A percentile compares a stretch with the other conserved stretches of the same genome.
These are phyloP conservation scores for Thalassiosira exigua DNA, from an alignment of 352 stramenopile genomes.

Conservation along the genomic window DNA sequence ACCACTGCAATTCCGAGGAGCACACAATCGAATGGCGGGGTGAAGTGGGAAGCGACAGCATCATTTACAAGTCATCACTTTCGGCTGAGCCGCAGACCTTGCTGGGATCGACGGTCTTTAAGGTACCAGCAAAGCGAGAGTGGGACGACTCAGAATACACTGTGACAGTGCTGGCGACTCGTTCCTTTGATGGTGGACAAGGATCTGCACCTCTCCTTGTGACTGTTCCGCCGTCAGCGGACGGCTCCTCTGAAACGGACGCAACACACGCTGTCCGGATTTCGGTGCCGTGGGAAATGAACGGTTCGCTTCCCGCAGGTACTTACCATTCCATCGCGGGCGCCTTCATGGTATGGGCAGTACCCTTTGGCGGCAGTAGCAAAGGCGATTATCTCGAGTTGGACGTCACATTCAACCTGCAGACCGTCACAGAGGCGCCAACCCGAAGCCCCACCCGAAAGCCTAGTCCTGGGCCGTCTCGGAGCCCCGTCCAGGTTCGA, in stretches of 20 bases:
- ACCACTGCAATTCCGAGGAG: conserved; percentile 30
- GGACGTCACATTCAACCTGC: conserved; percentile 18
- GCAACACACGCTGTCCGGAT: conserved; percentile 29
- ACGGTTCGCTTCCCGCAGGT: conserved; percentile 17
- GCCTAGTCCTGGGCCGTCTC: background rate
- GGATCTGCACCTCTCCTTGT: conserved; percentile 22
- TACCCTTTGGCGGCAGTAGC: background rate
- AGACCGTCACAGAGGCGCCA: conserved; percentile 22
- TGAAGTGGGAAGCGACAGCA: conserved; percentile 19
- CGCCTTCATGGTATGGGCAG: conserved; percentile 20
- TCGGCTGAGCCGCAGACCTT: conserved; percentile 9
- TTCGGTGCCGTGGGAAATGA: conserved; percentile 33
- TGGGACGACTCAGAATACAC: conserved; percentile 28
- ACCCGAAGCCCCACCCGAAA: conserved; percentile 14
- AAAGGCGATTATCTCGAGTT: conserved; percentile 17
- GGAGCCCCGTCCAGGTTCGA: conserved; percentile 6
- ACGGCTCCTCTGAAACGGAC: conserved; percentile 28
- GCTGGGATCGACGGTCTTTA: conserved; percentile 25
- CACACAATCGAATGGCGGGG: conserved; percentile 28
- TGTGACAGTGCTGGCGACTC: conserved; percentile 36
- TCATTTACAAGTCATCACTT: conserved; percentile 27
- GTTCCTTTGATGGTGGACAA: conserved; percentile 24
- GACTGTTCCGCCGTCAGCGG: background rate
- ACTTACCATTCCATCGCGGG: conserved; percentile 31
- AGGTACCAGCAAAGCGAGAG: conserved; percentile 24